Evolutionary conservation across 139 green algal genomes (phyloP), one percentile per base, ranked within the genome.

Genomic region (Chlorella sp.): DNA sequence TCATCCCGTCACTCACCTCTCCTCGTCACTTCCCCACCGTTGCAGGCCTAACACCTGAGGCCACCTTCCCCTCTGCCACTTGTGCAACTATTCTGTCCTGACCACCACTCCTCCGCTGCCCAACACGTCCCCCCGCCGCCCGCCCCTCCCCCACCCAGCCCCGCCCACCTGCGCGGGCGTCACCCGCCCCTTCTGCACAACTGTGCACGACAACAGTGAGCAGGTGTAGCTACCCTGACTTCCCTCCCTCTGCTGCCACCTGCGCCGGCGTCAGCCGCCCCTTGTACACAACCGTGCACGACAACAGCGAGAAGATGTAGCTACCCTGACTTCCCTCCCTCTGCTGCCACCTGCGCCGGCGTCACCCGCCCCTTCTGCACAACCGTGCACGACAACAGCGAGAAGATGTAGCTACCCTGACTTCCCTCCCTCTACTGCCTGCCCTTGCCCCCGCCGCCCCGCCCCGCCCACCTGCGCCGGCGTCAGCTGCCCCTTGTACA

Each of bases 351-450:
- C 92, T 98, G 96, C 77, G 93, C 94, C 1, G 97, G 96, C 32
- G 95, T 99, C 32, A 99, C 97, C 95, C 99, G 97, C 14, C 97
- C 97, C 95, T 99, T 99, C 95, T 99, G 99, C 61, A 99, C 96
- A 21, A 99, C 92, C 22, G 97, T 99, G 75, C 92, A 92, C 16
- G 93, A 95, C n/a, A n/a, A n/a, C n/a, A n/a, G n/a, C n/a, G n/a
- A n/a, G n/a, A n/a, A n/a, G 64, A 73, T 73, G 64, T 14, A 73
- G 22, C 64, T 30, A 9, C 48, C 48, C 48, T 57, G 48, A 9
- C 48, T 16, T 9, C 64, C 64, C 3, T 14, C 64, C 64, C 64
- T 30, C 21, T 73, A 14, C 11, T 73, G 64, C 11, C 22, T 73
- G 22, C 64, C 24, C 64, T n/a, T 73, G 11, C 64, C 64, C 11